phyloP scores from a whole-genome alignment of 1,284 basidiomycete genomes.

The Malassezia brasiliensis region DNA sequence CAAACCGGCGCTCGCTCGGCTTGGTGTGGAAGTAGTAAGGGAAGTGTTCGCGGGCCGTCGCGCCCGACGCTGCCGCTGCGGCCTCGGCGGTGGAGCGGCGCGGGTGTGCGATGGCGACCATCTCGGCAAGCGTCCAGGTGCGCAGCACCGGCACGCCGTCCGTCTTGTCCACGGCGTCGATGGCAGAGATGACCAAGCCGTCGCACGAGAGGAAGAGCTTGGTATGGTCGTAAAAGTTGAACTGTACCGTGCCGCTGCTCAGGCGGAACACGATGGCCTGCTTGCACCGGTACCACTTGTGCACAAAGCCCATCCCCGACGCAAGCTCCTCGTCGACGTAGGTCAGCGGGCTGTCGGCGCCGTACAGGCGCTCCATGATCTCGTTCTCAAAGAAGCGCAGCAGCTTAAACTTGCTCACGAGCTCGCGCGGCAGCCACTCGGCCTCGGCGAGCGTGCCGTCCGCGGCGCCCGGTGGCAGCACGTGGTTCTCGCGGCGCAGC shows the following conservation, averaged over 20 bases:
- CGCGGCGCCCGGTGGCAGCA: conserved; percentile 6
- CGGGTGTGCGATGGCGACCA: conserved; percentile 58
- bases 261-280: conserved; percentile 93
- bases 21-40: conserved; percentile 18
- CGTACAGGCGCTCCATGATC: conserved; percentile 44
- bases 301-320: conserved; percentile 83
- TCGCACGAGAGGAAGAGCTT: conserved; percentile 78
- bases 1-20: conserved; percentile 24
- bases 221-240: conserved; percentile 97
- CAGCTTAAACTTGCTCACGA: conserved; percentile 32
- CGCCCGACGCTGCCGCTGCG: conserved; percentile 1
- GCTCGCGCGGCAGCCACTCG: conserved; percentile 22
- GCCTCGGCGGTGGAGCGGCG: conserved; percentile 29
- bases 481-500: conserved; percentile 31
- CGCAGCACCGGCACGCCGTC: conserved; percentile 74
- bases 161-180: conserved; percentile 50
- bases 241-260: conserved; percentile 87
- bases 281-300: conserved; percentile 91
- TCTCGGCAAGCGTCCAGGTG: conserved; percentile 63
- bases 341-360: conserved; percentile 63
- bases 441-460: background rate
- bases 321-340: conserved; percentile 68
- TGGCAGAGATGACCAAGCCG: conserved; percentile 70
- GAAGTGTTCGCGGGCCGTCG: background rate
- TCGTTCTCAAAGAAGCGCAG: conserved; percentile 43